phyloP scores from a whole-genome alignment of 1,284 basidiomycete genomes.

The Inonotus obliquus region DNA sequence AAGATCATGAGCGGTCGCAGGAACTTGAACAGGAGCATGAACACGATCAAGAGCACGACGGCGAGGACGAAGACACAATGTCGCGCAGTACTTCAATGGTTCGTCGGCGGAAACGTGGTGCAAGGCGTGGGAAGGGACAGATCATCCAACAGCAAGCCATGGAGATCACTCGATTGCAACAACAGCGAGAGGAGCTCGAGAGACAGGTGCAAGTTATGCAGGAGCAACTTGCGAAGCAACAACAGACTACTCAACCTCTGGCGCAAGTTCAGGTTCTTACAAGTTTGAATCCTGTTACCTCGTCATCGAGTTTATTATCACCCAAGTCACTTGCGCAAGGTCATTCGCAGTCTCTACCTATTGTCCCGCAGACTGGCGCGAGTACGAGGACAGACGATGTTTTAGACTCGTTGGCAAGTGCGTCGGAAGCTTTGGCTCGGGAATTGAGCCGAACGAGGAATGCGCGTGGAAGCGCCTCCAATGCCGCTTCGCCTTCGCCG shows the following conservation, averaged over 20 bases:
- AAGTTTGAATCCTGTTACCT: neutral
- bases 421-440: constrained; percentile 77
- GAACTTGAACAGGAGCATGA: constrained; percentile 4
- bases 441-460: constrained; percentile 65
- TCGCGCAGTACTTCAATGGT: constrained; percentile 56
- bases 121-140: constrained; percentile 61
- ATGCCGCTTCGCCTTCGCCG: neutral
- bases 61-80: constrained; percentile 27
- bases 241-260: neutral
- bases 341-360: constrained; percentile 11
- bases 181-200: constrained; percentile 10
- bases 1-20: constrained; percentile 5
- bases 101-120: constrained; percentile 76
- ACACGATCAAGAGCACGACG: constrained; percentile 29
- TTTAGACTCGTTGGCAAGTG: constrained; percentile 68
- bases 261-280: constrained; percentile 6
- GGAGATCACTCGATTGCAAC: constrained; percentile 14
- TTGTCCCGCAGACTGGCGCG: constrained; percentile 19
- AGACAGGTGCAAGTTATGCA: neutral
- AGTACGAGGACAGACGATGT: constrained; percentile 40
- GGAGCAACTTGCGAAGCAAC: constrained; percentile 10
- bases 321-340: constrained; percentile 22
- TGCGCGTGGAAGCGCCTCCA: neutral
- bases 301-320: neutral
- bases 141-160: constrained; percentile 22